Conservation (phyloP, 1,284 basidiomycete genomes). For the Tausonia pullulans region DNA sequence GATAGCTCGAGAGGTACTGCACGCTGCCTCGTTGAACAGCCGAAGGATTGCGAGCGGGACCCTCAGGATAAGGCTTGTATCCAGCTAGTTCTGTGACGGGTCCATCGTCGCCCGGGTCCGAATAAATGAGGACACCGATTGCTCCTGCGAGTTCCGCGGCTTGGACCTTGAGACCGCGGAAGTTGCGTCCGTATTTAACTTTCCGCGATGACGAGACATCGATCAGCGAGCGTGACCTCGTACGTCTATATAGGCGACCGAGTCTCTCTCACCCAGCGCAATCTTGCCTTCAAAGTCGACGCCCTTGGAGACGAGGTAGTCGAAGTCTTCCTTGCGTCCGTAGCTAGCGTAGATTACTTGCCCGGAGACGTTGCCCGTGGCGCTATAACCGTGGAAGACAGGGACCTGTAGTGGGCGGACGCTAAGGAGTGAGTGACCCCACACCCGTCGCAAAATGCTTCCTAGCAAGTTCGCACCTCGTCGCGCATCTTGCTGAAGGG, state of each 20-base stretch:
- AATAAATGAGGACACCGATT: constrained; percentile 56
- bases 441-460: too few relatives aligned
- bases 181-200: constrained; percentile 53
- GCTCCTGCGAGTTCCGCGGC: constrained; percentile 73
- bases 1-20: constrained; percentile 40
- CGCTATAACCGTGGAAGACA: constrained; percentile 32
- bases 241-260: neutral
- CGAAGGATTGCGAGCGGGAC: constrained; percentile 43
- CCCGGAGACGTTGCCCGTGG: constrained; percentile 31
- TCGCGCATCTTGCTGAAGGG: constrained; percentile 34
- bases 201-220: too few relatives aligned
- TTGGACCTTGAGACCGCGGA: constrained; percentile 65
- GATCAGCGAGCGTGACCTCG: neutral
- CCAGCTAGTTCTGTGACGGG: neutral
- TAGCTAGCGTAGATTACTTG: constrained; percentile 49
- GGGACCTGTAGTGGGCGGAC: neutral
- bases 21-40: constrained; percentile 80
- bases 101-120: constrained; percentile 84
- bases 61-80: constrained; percentile 52
- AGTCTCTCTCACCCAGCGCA: constrained; percentile 50
- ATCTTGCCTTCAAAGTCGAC: constrained; percentile 68
- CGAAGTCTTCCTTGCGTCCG: constrained; percentile 67
- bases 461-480: constrained; percentile 25
- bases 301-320: constrained; percentile 46
- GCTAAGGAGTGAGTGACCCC: too few relatives aligned